phyloP scores from a whole-genome alignment of 192 early-diverging fungal genomes.

The Backusella liffmaniae region DNA sequence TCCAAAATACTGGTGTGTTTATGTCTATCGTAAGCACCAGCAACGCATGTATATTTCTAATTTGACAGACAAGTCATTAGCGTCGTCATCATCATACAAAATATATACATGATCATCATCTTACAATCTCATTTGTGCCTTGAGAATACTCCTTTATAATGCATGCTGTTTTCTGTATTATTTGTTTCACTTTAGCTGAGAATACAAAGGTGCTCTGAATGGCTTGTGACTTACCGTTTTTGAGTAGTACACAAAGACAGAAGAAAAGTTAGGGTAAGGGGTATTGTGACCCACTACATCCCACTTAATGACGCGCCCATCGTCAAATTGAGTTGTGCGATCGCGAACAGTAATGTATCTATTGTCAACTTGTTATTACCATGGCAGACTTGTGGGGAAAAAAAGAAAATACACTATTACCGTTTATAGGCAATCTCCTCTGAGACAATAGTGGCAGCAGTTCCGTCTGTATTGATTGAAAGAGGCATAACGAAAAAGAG shows the following conservation, averaged over 20 bases:
- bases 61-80: too few relatives aligned
- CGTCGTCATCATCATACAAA: neutral
- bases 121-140: slow-evolving; percentile 56
- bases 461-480: slow-evolving; percentile 39
- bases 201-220: neutral
- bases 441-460: slow-evolving; percentile 35
- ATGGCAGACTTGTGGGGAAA: neutral
- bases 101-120: neutral
- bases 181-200: neutral
- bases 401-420: slow-evolving; percentile 18
- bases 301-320: slow-evolving; percentile 52
- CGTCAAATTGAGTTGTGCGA: slow-evolving; percentile 39
- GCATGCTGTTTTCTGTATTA: slow-evolving; percentile 51
- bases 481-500: slow-evolving; percentile 3
- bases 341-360: slow-evolving; percentile 43
- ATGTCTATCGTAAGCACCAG: slow-evolving; percentile 50
- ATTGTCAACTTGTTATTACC: neutral
- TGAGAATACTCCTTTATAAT: slow-evolving; percentile 59
- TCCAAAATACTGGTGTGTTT: slow-evolving; percentile 53
- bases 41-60: slow-evolving; percentile 56
- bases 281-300: slow-evolving; percentile 51
- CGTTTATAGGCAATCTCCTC: slow-evolving; percentile 46
- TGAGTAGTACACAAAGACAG: slow-evolving; percentile 52
- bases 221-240: slow-evolving; percentile 31
- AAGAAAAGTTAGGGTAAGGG: slow-evolving; percentile 45